Conservation (phyloP, 306 rosid genomes). For the Malus sylvestris region DNA sequence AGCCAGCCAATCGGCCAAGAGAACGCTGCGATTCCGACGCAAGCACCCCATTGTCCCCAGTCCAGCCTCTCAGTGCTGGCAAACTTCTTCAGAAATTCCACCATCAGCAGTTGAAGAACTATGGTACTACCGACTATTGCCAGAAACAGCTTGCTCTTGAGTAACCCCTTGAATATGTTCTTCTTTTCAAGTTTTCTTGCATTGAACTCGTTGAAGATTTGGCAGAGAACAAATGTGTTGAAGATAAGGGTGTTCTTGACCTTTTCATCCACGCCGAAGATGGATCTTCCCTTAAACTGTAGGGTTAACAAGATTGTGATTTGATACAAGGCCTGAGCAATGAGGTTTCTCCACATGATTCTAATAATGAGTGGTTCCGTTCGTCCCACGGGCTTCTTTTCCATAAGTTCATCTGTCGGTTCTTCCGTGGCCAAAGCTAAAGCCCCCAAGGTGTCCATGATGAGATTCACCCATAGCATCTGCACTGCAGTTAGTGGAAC, state of each 20-base stretch:
- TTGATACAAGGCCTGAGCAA: conserved; percentile 27
- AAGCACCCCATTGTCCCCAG: conserved; percentile 31
- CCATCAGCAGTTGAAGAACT: conserved; percentile 31
- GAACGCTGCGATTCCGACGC: conserved; percentile 17
- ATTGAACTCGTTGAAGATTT: conserved; percentile 35
- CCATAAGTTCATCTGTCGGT: conserved; percentile 25
- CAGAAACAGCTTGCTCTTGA: conserved; percentile 26
- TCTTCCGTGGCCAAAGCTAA: conserved; percentile 33
- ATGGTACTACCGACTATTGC: conserved; percentile 20
- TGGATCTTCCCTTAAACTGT: conserved; percentile 18
- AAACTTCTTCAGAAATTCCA: conserved; percentile 31
- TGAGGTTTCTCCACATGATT: conserved; percentile 38
- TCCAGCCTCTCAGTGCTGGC: conserved; percentile 30
- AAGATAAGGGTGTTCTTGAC: conserved; percentile 35
- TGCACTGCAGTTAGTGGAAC: conserved; percentile 30
- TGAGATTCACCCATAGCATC: conserved; percentile 31
- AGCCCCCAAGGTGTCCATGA: conserved; percentile 34
- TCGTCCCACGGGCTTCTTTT: conserved; percentile 24
- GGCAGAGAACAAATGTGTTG: conserved; percentile 31
- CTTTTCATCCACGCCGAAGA: conserved; percentile 15
- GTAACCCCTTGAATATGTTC: conserved; percentile 33
- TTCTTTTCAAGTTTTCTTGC: conserved; percentile 34
- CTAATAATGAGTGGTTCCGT: conserved; percentile 29
- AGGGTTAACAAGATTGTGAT: conserved; percentile 14
- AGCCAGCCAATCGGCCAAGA: conserved; percentile 36